Evolutionary conservation across 2,329 filamentous ascomycete species (phyloP).

Genomic region (Dactylellina parvicollis): DNA sequence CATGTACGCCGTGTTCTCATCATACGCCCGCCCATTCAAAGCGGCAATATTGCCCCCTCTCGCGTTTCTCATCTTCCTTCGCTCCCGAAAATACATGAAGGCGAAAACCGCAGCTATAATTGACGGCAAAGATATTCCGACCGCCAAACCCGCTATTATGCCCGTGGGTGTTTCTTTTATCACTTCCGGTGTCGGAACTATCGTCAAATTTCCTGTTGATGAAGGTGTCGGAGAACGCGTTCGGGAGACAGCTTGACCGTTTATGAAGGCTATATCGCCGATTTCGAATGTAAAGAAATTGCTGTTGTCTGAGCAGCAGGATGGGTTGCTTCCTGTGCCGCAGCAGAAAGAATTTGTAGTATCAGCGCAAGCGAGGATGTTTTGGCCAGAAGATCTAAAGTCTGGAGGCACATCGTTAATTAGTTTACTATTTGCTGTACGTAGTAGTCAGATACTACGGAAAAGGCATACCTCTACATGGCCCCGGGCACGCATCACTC

Average conservation of each 20-base stretch:
- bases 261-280: conserved; percentile 49
- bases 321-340: conserved; percentile 32
- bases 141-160: conserved; percentile 19
- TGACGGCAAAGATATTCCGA: conserved; percentile 18
- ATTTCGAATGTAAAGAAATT: conserved; percentile 38
- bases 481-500: conserved; percentile 42
- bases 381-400: conserved; percentile 34
- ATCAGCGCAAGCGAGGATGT: conserved; percentile 43
- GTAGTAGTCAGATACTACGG: background rate
- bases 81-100: conserved; percentile 40
- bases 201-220: background rate
- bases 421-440: background rate
- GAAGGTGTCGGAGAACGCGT: background rate
- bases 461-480: conserved; percentile 26
- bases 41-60: background rate
- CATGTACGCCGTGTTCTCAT: conserved; percentile 8
- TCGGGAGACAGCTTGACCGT: conserved; percentile 31
- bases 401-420: background rate
- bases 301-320: conserved; percentile 24
- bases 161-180: conserved; percentile 24
- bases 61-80: conserved; percentile 6
- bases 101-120: conserved; percentile 29
- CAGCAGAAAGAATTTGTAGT: conserved; percentile 33
- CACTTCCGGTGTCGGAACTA: background rate
- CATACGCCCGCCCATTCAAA: background rate